Evolutionary conservation across 352 stramenopile species (phyloP).

Genomic region (Albugo candida): DNA sequence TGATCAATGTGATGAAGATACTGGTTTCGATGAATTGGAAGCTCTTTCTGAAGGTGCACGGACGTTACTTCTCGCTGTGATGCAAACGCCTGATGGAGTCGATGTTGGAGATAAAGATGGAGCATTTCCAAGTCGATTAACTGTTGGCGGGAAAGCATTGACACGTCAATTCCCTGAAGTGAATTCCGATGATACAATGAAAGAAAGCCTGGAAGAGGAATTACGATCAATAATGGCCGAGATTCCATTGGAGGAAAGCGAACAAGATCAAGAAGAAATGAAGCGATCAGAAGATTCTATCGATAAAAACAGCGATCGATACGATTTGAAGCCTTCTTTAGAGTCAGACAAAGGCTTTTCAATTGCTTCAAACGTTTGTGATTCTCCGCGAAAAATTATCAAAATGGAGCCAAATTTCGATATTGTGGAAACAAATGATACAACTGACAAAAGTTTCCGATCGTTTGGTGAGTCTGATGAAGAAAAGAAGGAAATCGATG

Average conservation of each 20-base stretch:
- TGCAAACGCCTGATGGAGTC: conserved; percentile 71
- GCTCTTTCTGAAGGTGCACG: conserved; percentile 67
- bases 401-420: conserved; percentile 42
- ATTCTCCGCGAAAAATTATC: too few species aligned
- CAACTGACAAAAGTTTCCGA: conserved; percentile 60
- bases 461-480: conserved; percentile 75
- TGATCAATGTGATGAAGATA: conserved; percentile 64
- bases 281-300: too few species aligned
- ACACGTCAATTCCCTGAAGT: conserved; percentile 18
- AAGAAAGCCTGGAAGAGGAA: conserved; percentile 11
- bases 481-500: conserved; percentile 25
- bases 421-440: conserved; percentile 30
- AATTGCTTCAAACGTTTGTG: too few species aligned
- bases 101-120: conserved; percentile 44
- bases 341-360: too few species aligned
- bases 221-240: neutral
- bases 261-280: conserved; percentile 9
- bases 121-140: conserved; percentile 21
- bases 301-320: too few species aligned
- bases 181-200: conserved; percentile 13
- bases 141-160: conserved; percentile 7
- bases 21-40: conserved; percentile 70
- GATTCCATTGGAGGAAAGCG: neutral
- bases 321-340: too few species aligned
- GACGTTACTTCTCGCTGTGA: conserved; percentile 67